These are phyloP conservation scores for Cryptococcus sp. DNA, from an alignment of 1,284 basidiomycete species.

Conservation along the genomic window DNA sequence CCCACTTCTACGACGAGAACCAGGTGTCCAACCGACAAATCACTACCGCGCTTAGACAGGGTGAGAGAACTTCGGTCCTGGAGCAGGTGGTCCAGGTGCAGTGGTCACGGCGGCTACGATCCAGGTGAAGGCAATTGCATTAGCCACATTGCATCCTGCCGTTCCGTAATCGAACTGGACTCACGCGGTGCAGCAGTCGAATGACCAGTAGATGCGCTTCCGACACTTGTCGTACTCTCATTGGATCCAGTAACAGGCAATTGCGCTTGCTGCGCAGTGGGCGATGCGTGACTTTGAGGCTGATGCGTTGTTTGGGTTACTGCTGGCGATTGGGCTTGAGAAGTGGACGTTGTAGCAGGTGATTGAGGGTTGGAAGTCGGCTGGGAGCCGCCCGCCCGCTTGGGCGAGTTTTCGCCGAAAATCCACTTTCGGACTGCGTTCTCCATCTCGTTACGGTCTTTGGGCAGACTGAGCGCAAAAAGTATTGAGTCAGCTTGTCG, in stretches of 20 bases:
- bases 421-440: constrained; percentile 65
- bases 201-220: background rate
- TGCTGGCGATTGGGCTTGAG: background rate
- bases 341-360: background rate
- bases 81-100: constrained; percentile 47
- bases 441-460: constrained; percentile 67
- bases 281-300: too few species aligned
- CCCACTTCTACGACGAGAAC: too few species aligned
- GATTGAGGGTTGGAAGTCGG: background rate
- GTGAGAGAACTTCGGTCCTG: constrained; percentile 38
- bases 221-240: background rate
- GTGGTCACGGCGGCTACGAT: constrained; percentile 35
- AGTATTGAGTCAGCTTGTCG: constrained; percentile 4
- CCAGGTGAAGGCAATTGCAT: background rate
- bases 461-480: constrained; percentile 61
- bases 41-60: constrained; percentile 18
- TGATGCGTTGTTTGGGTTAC: constrained; percentile 1
- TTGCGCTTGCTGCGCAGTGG: too few species aligned
- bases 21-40: too few species aligned
- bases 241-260: background rate
- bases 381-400: constrained; percentile 7
- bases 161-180: background rate
- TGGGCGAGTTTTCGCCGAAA: constrained; percentile 50
- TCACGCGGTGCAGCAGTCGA: constrained; percentile 7
- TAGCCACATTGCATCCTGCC: too few species aligned